Conservation (phyloP, 306 rosid species). For the Luffa acutangula region DNA sequence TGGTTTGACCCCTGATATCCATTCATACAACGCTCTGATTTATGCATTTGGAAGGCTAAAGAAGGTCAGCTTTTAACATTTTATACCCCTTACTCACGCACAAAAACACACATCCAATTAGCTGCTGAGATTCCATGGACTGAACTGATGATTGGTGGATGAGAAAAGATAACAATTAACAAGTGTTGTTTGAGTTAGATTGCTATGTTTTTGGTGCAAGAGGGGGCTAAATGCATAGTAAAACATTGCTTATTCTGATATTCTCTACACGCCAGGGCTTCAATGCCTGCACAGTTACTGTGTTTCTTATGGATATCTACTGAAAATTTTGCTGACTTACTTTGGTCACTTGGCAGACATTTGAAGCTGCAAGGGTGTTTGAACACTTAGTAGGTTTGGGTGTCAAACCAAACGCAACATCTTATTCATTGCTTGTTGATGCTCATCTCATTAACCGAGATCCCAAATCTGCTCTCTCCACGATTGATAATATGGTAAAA, state of each 20-base stretch:
- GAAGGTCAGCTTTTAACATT: constrained; percentile 36
- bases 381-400: constrained; percentile 74
- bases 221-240: background rate
- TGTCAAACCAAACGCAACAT: constrained; percentile 68
- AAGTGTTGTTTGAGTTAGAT: background rate
- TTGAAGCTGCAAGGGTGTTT: constrained; percentile 73
- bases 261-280: background rate
- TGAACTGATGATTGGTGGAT: background rate
- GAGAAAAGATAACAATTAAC: background rate
- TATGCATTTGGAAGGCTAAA: constrained; percentile 79
- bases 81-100: background rate
- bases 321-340: constrained; percentile 9
- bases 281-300: background rate
- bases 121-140: background rate
- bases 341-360: constrained; percentile 39
- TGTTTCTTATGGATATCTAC: background rate
- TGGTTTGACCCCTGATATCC: constrained; percentile 76
- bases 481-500: constrained; percentile 65
- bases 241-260: background rate
- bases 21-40: constrained; percentile 82
- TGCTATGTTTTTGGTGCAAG: background rate
- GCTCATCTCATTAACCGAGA: constrained; percentile 80
- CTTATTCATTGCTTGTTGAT: constrained; percentile 69
- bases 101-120: background rate
- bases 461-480: constrained; percentile 54